Base-by-base conservation (phyloP, 805 yeast species). In the Schwanniomyces sp. region DNA sequence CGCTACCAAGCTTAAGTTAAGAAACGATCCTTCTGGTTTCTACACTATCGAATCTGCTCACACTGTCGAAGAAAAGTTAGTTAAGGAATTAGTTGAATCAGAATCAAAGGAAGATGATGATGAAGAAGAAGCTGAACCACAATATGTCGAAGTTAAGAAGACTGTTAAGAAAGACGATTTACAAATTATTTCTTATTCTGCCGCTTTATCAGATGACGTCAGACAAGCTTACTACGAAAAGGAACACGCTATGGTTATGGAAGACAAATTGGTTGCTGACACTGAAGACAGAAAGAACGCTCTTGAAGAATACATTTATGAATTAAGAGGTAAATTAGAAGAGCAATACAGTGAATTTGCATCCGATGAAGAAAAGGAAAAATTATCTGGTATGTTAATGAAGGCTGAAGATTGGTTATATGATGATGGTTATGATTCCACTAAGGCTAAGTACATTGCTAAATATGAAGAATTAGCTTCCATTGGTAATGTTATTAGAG, bases 281-380 rank as follows among this genome's bases (percentile, higher is more conserved):
- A 94, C 98, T 57, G 98, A 94, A 80, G 97, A 94, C 77, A 90
- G 91, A 74, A 94, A 94, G 86, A 94, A 94, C 72, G 94, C 96
- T 56, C 80, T 94, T 53, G 99, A 94, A 80, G 99, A 94, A 80
- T 94, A 94, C 81, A 94, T 94, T 64, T 94, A 94, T 76, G 96
- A 90, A 63, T 84, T 92, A 74, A 88, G 99, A 78, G 96, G 96
- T 69, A 94, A 94, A 79, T 80, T 94, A 64, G 98, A 91, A 51
- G 99, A 91, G 48, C 85, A 84, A 61, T 92, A 92, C 69, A 80
- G 88, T 57, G 84, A 78, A 61, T 94, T 91, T 67, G 97, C 97
- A 49, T 80, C 87, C 57, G 95, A 86, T 51, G 90, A 84, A 63
- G 99, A 94, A 81, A 92, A 92, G 82, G 76, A 74, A 55, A 87